Conservation (phyloP, 129 eudicot genomes). For the Pulicaria dysenterica region DNA sequence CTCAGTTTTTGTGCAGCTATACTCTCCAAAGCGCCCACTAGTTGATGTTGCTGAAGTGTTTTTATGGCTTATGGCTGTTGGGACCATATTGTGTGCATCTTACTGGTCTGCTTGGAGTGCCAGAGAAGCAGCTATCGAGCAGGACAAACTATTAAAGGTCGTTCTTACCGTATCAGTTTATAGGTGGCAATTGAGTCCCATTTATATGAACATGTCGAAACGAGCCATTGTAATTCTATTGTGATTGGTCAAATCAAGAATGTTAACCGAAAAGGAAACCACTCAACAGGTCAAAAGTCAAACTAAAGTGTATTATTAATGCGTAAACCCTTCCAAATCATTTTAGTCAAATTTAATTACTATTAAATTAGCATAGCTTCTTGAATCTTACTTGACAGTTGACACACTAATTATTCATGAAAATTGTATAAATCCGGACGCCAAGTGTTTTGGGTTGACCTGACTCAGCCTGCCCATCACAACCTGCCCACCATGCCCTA, state of each 20-base stretch:
- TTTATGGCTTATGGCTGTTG: constrained; percentile 98
- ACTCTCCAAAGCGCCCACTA: constrained; percentile 82
- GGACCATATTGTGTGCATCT: constrained; percentile 89
- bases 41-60: constrained; percentile 99
- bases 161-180: background rate
- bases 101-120: constrained; percentile 98
- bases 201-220: background rate
- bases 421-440: background rate
- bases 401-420: background rate
- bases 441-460: background rate
- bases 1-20: constrained; percentile 87
- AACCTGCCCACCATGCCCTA: background rate
- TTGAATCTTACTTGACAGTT: background rate
- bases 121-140: constrained; percentile 85
- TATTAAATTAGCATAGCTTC: background rate
- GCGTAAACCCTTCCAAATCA: background rate
- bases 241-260: background rate
- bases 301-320: constrained; percentile 6
- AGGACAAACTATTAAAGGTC: constrained; percentile 86
- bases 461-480: background rate
- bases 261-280: background rate
- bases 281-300: background rate
- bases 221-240: background rate
- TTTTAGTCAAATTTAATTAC: background rate
- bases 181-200: background rate